A percentile compares a stretch with the other conserved stretches of the same genome.
Conservation (phyloP, 2,329 filamentous ascomycete species). For the Polychaeton citri region DNA sequence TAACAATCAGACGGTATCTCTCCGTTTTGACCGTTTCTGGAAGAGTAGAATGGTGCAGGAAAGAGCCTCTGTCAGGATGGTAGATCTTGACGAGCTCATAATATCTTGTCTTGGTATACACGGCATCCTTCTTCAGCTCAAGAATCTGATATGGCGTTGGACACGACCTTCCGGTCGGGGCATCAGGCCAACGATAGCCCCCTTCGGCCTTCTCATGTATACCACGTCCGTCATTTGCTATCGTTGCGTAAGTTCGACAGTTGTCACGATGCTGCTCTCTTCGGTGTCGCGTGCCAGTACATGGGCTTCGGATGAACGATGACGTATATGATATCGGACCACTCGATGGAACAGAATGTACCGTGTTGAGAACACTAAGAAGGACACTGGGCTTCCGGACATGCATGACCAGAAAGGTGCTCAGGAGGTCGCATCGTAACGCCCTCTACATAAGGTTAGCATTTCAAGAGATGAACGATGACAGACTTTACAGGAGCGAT, state of each 20-base stretch:
- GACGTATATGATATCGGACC: conserved; percentile 24
- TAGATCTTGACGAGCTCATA: conserved; percentile 92
- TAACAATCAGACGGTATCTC: conserved; percentile 76
- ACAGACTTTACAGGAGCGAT: no score
- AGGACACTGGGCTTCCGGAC: conserved; percentile 22
- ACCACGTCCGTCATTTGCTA: conserved; percentile 13
- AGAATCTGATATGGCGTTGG: conserved; percentile 91
- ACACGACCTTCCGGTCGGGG: conserved; percentile 25
- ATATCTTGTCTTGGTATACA: conserved; percentile 73
- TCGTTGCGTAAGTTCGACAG: conserved; percentile 17
- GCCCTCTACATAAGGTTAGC: no score
- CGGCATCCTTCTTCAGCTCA: conserved; percentile 42
- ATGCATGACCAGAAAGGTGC: no score
- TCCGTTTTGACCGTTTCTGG: conserved; percentile 52
- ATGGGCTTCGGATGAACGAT: conserved; percentile 22
- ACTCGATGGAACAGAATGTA: conserved; percentile 13
- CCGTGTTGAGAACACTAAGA: conserved; percentile 16
- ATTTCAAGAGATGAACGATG: no score
- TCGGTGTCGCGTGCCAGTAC: conserved; percentile 15
- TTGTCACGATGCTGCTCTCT: conserved; percentile 4
- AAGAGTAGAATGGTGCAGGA: conserved; percentile 26
- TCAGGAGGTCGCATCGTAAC: no score
- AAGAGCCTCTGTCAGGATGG: conserved; percentile 57
- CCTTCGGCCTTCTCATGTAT: conserved; percentile 12
- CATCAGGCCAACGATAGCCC: conserved; percentile 17